Evolutionary conservation across 2,329 filamentous ascomycete genomes (phyloP).

Genomic region (Chrysosporium keratinophilum): DNA sequence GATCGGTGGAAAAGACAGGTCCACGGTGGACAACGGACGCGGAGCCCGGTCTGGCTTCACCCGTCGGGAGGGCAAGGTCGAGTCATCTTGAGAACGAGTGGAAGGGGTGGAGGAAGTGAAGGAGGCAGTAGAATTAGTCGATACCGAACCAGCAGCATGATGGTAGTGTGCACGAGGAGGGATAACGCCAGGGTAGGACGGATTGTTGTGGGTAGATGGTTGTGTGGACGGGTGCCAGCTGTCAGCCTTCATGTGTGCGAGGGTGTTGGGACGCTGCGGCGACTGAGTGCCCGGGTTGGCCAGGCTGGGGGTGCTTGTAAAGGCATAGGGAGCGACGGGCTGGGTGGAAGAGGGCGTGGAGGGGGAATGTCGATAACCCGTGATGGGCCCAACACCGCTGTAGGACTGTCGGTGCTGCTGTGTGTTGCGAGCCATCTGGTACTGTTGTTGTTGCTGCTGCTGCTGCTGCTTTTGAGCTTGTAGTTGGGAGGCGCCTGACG

Average conservation of each 20-base stretch:
- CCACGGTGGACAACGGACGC: conserved; percentile 40
- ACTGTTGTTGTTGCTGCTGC: conserved; percentile 30
- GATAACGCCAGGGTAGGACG: conserved; percentile 25
- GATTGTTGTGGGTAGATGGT: conserved; percentile 46
- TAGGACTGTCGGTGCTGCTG: conserved; percentile 35
- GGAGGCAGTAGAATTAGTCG: conserved; percentile 40
- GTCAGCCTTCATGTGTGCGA: conserved; percentile 16
- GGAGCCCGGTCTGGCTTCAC: conserved; percentile 28
- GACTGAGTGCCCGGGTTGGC: conserved; percentile 37
- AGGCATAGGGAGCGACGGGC: conserved; percentile 67
- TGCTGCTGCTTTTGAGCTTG: conserved; percentile 38
- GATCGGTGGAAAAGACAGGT: conserved; percentile 39
- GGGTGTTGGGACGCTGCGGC: conserved; percentile 44
- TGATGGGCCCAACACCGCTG: conserved; percentile 22
- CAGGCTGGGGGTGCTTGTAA: conserved; percentile 59
- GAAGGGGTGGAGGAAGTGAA: conserved; percentile 40
- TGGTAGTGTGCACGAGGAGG: conserved; percentile 34
- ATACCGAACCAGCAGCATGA: conserved; percentile 44
- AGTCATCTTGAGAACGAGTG: conserved; percentile 41
- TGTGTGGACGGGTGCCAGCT: conserved; percentile 24
- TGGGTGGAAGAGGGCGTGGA: conserved; percentile 43
- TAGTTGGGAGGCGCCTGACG: conserved; percentile 37
- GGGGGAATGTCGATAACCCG: conserved; percentile 12
- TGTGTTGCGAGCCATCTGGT: conserved; percentile 26
- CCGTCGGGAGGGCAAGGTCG: conserved; percentile 33